phyloP scores from a whole-genome alignment of 2,329 filamentous ascomycete genomes.

The Thielaviopsis euricoi region DNA sequence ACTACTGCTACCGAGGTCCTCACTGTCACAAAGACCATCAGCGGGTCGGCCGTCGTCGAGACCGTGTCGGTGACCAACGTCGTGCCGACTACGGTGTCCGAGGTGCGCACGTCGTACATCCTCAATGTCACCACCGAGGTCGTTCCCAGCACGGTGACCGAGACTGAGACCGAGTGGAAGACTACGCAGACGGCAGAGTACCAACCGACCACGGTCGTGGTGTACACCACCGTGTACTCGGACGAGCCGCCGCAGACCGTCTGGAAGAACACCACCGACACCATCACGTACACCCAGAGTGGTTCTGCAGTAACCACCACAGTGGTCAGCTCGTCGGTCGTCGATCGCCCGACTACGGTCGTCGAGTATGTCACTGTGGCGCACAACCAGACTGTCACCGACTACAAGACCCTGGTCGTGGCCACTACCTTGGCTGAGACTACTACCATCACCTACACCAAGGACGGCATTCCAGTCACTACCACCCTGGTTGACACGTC shows the following conservation, averaged over 20 bases:
- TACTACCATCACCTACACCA: conserved; percentile 2
- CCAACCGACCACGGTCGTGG: not conserved
- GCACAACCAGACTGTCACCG: conserved; percentile 1
- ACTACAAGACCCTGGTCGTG: not conserved
- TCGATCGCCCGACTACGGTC: conserved; percentile 2
- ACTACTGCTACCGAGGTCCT: not conserved
- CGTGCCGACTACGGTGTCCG: not conserved
- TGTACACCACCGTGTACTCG: not conserved
- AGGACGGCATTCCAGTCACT: not conserved
- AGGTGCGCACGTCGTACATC: not conserved
- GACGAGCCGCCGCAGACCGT: not conserved
- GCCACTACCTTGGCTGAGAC: not conserved
- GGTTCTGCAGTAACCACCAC: not conserved
- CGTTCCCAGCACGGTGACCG: not conserved
- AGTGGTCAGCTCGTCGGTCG: not conserved
- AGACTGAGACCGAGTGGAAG: too few relatives aligned
- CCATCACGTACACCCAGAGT: not conserved
- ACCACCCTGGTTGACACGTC: not conserved
- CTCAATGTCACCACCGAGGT: too few relatives aligned
- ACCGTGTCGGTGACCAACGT: not conserved
- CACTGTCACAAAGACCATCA: not conserved
- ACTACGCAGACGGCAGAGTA: not conserved
- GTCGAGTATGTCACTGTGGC: not conserved
- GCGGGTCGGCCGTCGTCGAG: not conserved
- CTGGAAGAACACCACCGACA: not conserved